These are phyloP conservation scores for Cyathus striatus DNA, from an alignment of 768 basidiomycete genomes.

Conservation along the genomic window DNA sequence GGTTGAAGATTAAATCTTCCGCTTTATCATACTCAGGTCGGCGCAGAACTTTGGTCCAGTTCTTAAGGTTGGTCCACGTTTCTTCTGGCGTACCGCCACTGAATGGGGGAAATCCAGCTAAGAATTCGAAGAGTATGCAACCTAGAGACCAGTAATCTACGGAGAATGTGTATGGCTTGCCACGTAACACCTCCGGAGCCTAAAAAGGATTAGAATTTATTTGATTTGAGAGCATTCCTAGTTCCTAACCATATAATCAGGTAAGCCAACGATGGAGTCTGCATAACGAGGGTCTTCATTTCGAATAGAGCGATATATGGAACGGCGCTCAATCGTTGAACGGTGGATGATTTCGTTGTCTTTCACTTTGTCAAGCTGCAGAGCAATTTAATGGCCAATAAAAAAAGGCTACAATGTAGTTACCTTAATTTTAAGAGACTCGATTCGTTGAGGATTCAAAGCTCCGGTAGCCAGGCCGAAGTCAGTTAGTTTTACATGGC, in stretches of 20 bases:
- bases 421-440: conserved; percentile 91
- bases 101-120: conserved; percentile 97
- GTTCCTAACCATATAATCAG: conserved; percentile 85
- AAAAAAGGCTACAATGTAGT: conserved; percentile 21
- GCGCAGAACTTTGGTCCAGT: conserved; percentile 91
- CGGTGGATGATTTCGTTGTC: conserved; percentile 87
- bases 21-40: conserved; percentile 93
- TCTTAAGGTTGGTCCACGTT: conserved; percentile 98
- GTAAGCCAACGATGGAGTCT: conserved; percentile 95
- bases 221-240: background rate
- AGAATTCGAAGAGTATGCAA: conserved; percentile 96
- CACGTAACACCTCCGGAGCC: conserved; percentile 88
- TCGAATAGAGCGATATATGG: conserved; percentile 89
- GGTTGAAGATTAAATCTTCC: conserved; percentile 95
- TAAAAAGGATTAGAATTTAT: conserved; percentile 9
- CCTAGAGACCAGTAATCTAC: conserved; percentile 99
- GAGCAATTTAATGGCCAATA: conserved; percentile 1
- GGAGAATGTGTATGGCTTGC: conserved; percentile 91
- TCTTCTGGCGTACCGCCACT: conserved; percentile 94
- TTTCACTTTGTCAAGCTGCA: conserved; percentile 92
- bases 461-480: conserved; percentile 97
- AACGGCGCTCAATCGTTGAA: conserved; percentile 90
- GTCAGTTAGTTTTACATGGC: conserved; percentile 97
- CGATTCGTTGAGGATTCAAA: conserved; percentile 90
- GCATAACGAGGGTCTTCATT: conserved; percentile 90